phyloP scores from a whole-genome alignment of 2,329 filamentous ascomycete genomes.

The Penicillium sp. region DNA sequence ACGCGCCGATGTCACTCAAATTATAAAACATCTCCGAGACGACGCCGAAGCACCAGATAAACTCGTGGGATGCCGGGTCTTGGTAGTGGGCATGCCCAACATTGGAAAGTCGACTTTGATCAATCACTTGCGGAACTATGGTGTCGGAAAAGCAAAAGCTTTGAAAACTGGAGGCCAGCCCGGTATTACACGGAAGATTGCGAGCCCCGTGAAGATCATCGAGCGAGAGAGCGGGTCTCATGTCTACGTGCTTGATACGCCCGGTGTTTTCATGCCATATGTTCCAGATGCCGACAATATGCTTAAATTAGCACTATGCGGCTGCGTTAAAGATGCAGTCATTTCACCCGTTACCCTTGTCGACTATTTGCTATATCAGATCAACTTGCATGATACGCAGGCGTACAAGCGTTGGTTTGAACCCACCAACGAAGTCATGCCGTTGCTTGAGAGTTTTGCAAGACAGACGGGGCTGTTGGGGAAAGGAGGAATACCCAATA shows the following conservation, averaged over 20 bases:
- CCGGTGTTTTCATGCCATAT: slow-evolving; percentile 93
- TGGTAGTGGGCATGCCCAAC: slow-evolving; percentile 97
- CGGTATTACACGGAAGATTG: slow-evolving; percentile 84
- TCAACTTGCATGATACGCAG: slow-evolving; percentile 68
- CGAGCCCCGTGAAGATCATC: slow-evolving; percentile 78
- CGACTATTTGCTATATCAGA: slow-evolving; percentile 84
- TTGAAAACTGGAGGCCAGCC: slow-evolving; percentile 83
- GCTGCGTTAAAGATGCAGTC: slow-evolving; percentile 86
- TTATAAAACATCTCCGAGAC: slow-evolving; percentile 36
- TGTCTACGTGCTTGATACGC: slow-evolving; percentile 87
- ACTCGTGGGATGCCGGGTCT: slow-evolving; percentile 78
- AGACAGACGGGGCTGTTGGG: slow-evolving; percentile 72
- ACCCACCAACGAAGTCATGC: slow-evolving; percentile 82
- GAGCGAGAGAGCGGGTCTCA: slow-evolving; percentile 58
- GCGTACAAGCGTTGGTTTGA: slow-evolving; percentile 65
- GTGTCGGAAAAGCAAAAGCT: slow-evolving; percentile 68
- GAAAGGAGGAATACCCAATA: slow-evolving; percentile 70
- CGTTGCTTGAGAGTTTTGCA: slow-evolving; percentile 72
- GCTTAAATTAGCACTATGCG: slow-evolving; percentile 91
- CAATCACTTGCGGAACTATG: slow-evolving; percentile 74
- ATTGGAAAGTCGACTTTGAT: slow-evolving; percentile 95
- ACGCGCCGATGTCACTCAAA: slow-evolving; percentile 33
- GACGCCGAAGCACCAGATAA: slow-evolving; percentile 41
- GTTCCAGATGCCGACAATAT: slow-evolving; percentile 82
- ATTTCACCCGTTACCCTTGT: slow-evolving; percentile 76